phyloP scores from a whole-genome alignment of 768 basidiomycete genomes.

The Leucocoprinus sp. region DNA sequence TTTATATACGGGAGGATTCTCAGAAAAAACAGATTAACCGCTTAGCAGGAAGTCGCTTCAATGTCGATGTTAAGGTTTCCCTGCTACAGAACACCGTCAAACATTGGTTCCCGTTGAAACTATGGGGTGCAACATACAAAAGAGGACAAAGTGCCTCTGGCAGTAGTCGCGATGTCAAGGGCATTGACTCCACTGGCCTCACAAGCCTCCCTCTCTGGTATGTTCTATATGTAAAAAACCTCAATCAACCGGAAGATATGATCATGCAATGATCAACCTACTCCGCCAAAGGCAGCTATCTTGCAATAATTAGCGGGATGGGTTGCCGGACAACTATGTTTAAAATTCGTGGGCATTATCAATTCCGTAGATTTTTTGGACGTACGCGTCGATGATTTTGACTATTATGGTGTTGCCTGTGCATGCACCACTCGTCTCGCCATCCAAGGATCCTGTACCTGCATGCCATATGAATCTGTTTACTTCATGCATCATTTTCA shows the following conservation, averaged over 20 bases:
- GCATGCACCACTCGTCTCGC: slow-evolving; percentile 20
- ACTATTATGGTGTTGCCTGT: slow-evolving; percentile 25
- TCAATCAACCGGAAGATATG: background rate
- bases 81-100: slow-evolving; percentile 13
- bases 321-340: slow-evolving; percentile 21
- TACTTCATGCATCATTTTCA: slow-evolving; percentile 9
- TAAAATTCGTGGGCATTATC: slow-evolving; percentile 12
- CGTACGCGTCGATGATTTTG: slow-evolving; percentile 24
- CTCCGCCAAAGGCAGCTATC: slow-evolving; percentile 17
- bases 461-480: background rate
- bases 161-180: slow-evolving; percentile 26
- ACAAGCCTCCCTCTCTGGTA: slow-evolving; percentile 22
- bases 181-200: slow-evolving; percentile 24
- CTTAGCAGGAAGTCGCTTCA: slow-evolving; percentile 17
- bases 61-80: slow-evolving; percentile 22
- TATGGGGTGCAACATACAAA: slow-evolving; percentile 17
- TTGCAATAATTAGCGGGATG: slow-evolving; percentile 30
- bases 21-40: background rate
- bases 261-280: slow-evolving; percentile 9
- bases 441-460: slow-evolving; percentile 18
- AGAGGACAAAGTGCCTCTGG: slow-evolving; percentile 23
- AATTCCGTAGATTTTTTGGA: background rate
- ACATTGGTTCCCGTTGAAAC: background rate
- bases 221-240: slow-evolving; percentile 13
- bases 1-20: background rate